A percentile compares a stretch with the other conserved stretches of the same genome.
phyloP scores from a whole-genome alignment of 2,329 filamentous ascomycete genomes.

The Lecanoromycetidae sp. region DNA sequence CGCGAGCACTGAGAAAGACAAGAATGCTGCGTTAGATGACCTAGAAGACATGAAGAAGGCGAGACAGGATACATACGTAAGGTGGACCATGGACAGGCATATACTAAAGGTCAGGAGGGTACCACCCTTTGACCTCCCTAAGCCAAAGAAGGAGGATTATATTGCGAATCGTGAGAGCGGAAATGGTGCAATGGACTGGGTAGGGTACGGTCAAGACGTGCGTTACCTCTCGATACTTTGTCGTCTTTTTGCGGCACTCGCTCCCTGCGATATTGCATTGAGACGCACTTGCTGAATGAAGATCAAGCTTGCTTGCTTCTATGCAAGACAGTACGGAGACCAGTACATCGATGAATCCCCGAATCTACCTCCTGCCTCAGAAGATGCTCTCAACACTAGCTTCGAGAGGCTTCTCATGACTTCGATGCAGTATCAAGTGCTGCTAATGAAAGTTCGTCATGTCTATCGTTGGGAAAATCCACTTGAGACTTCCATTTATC shows the following conservation, averaged over 20 bases:
- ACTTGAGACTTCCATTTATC: slow-evolving; percentile 24
- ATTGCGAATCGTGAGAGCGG: slow-evolving; percentile 21
- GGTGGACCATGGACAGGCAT: slow-evolving; percentile 29
- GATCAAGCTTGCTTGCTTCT: slow-evolving; percentile 22
- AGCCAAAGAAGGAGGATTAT: slow-evolving; percentile 18
- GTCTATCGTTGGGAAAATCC: slow-evolving; percentile 29
- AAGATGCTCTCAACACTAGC: slow-evolving; percentile 26
- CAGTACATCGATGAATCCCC: slow-evolving; percentile 28
- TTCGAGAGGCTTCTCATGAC: slow-evolving; percentile 29
- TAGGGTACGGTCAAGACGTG: slow-evolving; percentile 5
- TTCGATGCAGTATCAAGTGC: slow-evolving; percentile 27
- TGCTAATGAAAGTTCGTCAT: slow-evolving; percentile 25
- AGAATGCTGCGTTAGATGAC: slow-evolving; percentile 1
- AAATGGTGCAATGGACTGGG: neutral
- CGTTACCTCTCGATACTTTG: neutral
- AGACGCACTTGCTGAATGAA: neutral
- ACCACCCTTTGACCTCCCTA: neutral
- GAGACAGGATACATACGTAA: slow-evolving; percentile 25
- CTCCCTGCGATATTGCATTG: neutral
- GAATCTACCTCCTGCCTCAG: slow-evolving; percentile 23
- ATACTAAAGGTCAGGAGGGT: slow-evolving; percentile 23
- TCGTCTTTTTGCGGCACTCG: neutral
- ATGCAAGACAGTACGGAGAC: slow-evolving; percentile 26
- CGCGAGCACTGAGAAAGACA: slow-evolving; percentile 14
- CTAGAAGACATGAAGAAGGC: slow-evolving; percentile 21